Conservation (phyloP, 139 green algal genomes). For the Closterium sp. region DNA sequence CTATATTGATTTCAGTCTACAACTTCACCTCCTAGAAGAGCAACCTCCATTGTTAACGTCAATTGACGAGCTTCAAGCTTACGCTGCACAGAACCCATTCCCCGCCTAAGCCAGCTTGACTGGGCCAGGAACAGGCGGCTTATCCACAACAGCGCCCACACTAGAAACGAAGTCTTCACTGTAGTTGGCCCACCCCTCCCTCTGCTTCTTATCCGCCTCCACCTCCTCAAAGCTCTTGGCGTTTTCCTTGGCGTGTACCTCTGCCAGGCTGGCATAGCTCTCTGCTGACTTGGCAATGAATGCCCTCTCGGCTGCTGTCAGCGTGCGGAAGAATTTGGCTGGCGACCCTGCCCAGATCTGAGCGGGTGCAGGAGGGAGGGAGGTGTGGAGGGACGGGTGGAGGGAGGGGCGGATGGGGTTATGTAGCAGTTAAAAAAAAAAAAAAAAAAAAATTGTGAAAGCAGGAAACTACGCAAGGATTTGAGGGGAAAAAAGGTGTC, state of each 20-base stretch:
- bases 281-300: slow-evolving; percentile 74
- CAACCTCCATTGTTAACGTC: not conserved
- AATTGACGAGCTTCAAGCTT: not conserved
- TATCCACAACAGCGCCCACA: slow-evolving; percentile 38
- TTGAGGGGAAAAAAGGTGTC: no score
- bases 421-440: not conserved
- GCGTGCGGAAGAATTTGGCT: slow-evolving; percentile 75
- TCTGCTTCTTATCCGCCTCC: slow-evolving; percentile 42
- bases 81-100: not conserved
- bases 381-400: no score
- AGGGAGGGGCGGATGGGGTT: not conserved
- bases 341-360: slow-evolving; percentile 51
- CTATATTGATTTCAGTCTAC: not conserved
- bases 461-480: not conserved
- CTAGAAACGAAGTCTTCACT: slow-evolving; percentile 43
- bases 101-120: not conserved
- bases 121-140: slow-evolving; percentile 1
- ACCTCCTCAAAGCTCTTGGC: slow-evolving; percentile 61
- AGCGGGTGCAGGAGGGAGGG: not conserved
- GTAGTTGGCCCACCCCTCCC: slow-evolving; percentile 27
- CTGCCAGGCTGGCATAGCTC: slow-evolving; percentile 79
- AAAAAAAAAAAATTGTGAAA: not conserved
- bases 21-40: not conserved
- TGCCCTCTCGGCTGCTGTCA: slow-evolving; percentile 78
- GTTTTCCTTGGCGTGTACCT: slow-evolving; percentile 57